A percentile compares a stretch with the other conserved stretches of the same genome.
These are phyloP conservation scores for Hypoxylon lenormandii DNA, from an alignment of 495 filamentous ascomycete genomes.

Conservation along the genomic window DNA sequence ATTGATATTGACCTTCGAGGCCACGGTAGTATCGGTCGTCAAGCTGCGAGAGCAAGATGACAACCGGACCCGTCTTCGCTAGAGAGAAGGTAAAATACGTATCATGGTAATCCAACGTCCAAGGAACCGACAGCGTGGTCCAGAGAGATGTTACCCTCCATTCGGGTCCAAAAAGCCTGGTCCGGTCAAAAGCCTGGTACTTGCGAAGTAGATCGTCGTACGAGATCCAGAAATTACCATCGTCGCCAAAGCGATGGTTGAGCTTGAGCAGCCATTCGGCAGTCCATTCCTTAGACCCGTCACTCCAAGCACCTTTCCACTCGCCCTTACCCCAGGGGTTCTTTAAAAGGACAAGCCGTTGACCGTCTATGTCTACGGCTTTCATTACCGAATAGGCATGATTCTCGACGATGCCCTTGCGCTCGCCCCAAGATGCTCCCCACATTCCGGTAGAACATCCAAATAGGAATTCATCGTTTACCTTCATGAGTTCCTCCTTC, in stretches of 20 bases:
- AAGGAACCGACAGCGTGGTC: conserved; percentile 85
- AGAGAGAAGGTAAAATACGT: conserved; percentile 83
- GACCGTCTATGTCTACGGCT: conserved; percentile 78
- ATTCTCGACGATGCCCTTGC: conserved; percentile 81
- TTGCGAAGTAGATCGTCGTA: conserved; percentile 86
- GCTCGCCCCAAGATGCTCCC: conserved; percentile 68
- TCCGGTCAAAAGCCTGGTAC: conserved; percentile 85
- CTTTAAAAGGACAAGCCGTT: conserved; percentile 78
- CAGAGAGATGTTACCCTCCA: conserved; percentile 88
- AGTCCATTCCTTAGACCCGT: conserved; percentile 93
- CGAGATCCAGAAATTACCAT: conserved; percentile 77
- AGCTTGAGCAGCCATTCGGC: conserved; percentile 84
- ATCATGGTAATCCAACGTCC: conserved; percentile 84
- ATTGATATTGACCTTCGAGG: conserved; percentile 82
- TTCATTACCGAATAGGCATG: conserved; percentile 93
- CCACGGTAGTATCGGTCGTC: conserved; percentile 88
- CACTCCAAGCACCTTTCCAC: conserved; percentile 86
- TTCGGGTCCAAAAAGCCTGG: conserved; percentile 83
- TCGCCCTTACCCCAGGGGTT: conserved; percentile 92
- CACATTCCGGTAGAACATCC: conserved; percentile 77
- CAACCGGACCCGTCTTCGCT: conserved; percentile 72
- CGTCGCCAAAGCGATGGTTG: conserved; percentile 86
- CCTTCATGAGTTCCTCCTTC: conserved; percentile 84
- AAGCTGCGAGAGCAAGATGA: conserved; percentile 84
- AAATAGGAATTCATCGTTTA: conserved; percentile 89